Base-by-base conservation (phyloP, 352 stramenopile genomes). In the Pythium phragmitis region DNA sequence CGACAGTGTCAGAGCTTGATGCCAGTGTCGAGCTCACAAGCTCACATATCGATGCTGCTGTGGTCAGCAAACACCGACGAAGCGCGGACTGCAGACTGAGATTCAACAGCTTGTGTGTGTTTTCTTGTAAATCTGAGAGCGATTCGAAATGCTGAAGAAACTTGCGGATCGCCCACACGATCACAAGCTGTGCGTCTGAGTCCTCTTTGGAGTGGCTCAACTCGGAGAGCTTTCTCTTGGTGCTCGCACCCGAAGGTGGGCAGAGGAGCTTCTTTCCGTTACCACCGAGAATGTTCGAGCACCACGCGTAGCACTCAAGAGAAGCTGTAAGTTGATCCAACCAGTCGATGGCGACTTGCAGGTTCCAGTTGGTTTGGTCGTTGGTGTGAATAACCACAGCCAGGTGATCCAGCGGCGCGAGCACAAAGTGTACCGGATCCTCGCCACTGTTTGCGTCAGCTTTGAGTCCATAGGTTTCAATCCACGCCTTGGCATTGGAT, bases 311-410 rank as follows among this genome's bases (percentile, higher is more conserved):
- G 43, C 68, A 80, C 21, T 91, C 81, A 12, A 80, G 50, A 16
- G 80, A 90, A 5, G 81, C 84, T 47, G 68, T 70, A 36, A 92
- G 60, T 30, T 89, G 80, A 41, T 89, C 70, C 50, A 89, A 67
- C 84, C 84, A 92, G n/a, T 77, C 68, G 42, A 84, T 42, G 3
- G 57, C 54, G 21, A 64, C 19, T 26, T 47, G 23, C 2, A 72
- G n/a, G 28, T 57, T 68, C 47, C 53, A 65, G n/a, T 65, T 65
- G 2, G 47, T 68, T 23, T 30, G 26, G 21, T 62, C 64, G 55
- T 75, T 67, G 14, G 60, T 55, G 21, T 58, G 42, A 12, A 68
- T 34, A 5, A 76, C 19, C 6, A 75, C 65, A 45, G 71, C 76
- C 7, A 90, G 67, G 30, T 70, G 58, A 36, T 80, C 61, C 26